Conservation (phyloP, 139 green algal genomes). For the Micractinium conductrix region DNA sequence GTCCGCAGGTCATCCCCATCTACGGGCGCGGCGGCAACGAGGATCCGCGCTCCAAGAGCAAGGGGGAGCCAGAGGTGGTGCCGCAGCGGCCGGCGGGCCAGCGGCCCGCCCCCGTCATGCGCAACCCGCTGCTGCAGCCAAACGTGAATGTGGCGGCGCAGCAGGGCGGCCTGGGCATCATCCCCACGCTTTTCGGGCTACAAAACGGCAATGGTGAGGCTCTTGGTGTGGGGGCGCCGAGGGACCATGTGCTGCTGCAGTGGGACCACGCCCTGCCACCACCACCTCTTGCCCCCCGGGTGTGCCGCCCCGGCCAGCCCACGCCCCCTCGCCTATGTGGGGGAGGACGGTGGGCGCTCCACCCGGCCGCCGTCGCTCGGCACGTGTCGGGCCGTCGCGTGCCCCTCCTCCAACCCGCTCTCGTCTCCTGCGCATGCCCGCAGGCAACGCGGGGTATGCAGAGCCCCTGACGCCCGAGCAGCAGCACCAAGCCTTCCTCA, state of each 20-base stretch:
- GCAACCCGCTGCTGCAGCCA: conserved; percentile 46
- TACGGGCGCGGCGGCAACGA: conserved; percentile 78
- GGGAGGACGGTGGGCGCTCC: too few relatives aligned
- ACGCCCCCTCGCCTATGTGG: too few relatives aligned
- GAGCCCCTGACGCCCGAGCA: conserved; percentile 88
- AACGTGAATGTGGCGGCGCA: conserved; percentile 31
- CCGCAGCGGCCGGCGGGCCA: conserved; percentile 64
- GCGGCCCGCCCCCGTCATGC: conserved; percentile 43
- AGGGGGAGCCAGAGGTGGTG: conserved; percentile 38
- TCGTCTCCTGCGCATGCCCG: background rate
- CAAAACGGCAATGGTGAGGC: conserved; percentile 47
- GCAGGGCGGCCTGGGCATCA: conserved; percentile 62
- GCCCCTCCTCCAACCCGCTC: background rate
- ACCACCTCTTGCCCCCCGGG: too few relatives aligned
- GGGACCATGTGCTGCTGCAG: too few relatives aligned
- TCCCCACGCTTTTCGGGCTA: conserved; percentile 88
- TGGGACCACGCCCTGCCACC: too few relatives aligned
- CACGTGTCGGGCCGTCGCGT: too few relatives aligned
- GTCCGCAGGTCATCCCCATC: conserved; percentile 78
- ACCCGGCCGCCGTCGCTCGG: too few relatives aligned
- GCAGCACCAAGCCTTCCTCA: conserved; percentile 89
- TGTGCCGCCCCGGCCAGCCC: too few relatives aligned
- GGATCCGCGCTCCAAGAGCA: conserved; percentile 59
- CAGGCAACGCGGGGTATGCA: conserved; percentile 47
- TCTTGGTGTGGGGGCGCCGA: background rate